These are phyloP conservation scores for Zea luxurians DNA, from an alignment of 176 grass and related monocot species.

Conservation along the genomic window DNA sequence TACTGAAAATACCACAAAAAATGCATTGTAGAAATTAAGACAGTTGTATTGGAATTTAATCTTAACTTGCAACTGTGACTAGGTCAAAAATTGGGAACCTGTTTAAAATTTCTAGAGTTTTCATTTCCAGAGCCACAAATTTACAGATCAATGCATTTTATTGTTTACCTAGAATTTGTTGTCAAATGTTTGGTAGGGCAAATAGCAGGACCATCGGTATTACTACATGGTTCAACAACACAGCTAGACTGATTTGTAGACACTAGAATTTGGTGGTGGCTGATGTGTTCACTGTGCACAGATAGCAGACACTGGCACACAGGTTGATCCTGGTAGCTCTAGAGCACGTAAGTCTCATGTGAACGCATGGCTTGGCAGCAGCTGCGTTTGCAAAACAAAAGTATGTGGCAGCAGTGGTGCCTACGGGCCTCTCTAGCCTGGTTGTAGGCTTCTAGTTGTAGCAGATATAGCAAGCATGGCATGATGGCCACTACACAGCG, in stretches of 20 bases:
- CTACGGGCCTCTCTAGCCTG: too few species aligned
- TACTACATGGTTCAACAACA: not conserved
- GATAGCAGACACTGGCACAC: not conserved
- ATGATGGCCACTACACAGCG: too few species aligned
- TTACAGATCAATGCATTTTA: not conserved
- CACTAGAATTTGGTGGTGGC: not conserved
- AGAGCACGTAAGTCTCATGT: too few species aligned
- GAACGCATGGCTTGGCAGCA: too few species aligned
- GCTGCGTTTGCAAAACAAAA: too few species aligned
- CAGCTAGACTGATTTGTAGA: not conserved
- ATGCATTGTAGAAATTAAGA: not conserved
- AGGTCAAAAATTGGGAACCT: not conserved
- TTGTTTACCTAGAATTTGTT: not conserved
- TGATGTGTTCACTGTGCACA: not conserved
- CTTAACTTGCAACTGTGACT: not conserved
- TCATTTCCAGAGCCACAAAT: not conserved
- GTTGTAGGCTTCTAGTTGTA: too few species aligned
- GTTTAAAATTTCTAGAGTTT: not conserved
- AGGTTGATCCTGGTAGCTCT: too few species aligned
- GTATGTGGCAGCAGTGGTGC: too few species aligned
- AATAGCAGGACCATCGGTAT: not conserved
- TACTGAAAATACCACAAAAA: constrained; percentile 2
- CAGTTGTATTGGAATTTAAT: not conserved
- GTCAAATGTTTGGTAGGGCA: not conserved
- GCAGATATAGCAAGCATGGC: too few species aligned